Conservation (phyloP, 2,329 filamentous ascomycete species). For the Elsinoe batatas region DNA sequence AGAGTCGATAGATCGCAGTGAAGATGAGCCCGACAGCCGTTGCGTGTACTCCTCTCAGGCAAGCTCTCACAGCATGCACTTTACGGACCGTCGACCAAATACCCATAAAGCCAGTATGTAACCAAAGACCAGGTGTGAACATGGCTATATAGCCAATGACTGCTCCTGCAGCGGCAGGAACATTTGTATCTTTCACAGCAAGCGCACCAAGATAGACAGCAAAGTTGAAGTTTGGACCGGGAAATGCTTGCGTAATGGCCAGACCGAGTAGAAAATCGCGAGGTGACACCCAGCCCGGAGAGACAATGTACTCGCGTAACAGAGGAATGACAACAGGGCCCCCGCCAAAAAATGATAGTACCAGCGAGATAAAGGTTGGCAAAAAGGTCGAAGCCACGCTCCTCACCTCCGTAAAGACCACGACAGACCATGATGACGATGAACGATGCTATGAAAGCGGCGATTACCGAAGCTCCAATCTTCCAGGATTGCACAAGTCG, state of each 20-base stretch:
- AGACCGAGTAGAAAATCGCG: slow-evolving; percentile 65
- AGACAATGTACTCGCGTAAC: slow-evolving; percentile 43
- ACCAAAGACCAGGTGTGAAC: slow-evolving; percentile 31
- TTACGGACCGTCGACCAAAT: slow-evolving; percentile 30
- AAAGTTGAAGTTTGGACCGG: slow-evolving; percentile 52
- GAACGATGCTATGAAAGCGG: slow-evolving; percentile 31
- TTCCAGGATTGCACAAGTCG: too few relatives aligned
- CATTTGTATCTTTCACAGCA: slow-evolving; percentile 22
- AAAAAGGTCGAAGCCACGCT: slow-evolving; percentile 51
- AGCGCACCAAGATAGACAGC: slow-evolving; percentile 35
- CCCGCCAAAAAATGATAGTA: slow-evolving; percentile 45
- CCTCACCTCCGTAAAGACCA: slow-evolving; percentile 27
- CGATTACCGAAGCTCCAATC: neutral
- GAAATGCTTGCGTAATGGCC: slow-evolving; percentile 61
- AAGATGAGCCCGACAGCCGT: slow-evolving; percentile 35
- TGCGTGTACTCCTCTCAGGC: slow-evolving; percentile 34
- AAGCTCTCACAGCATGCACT: slow-evolving; percentile 26
- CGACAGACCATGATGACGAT: slow-evolving; percentile 44
- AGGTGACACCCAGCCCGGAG: slow-evolving; percentile 58
- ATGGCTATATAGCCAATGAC: slow-evolving; percentile 31
- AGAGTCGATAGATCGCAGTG: slow-evolving; percentile 36
- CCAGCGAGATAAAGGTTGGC: slow-evolving; percentile 65
- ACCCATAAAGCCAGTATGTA: slow-evolving; percentile 29
- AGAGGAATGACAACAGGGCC: slow-evolving; percentile 38
- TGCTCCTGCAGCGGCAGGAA: slow-evolving; percentile 27